These are phyloP conservation scores for Trametes maxima DNA, from an alignment of 768 basidiomycete genomes.

Conservation along the genomic window DNA sequence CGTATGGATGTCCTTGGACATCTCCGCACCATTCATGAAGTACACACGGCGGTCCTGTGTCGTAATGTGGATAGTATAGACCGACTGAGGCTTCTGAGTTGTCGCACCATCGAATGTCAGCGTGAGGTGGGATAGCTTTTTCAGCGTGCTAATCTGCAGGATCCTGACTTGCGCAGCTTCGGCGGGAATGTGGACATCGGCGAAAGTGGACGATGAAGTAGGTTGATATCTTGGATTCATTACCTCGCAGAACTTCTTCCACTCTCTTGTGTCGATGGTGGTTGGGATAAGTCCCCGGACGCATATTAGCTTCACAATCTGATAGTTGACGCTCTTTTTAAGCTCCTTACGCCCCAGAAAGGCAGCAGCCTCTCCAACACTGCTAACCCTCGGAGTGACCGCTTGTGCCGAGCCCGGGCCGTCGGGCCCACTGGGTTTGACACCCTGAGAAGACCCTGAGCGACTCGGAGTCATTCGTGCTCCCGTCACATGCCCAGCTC, in stretches of 20 bases:
- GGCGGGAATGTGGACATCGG: conserved; percentile 1
- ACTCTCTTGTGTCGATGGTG: not conserved
- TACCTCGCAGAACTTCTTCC: not conserved
- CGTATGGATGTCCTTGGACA: conserved; percentile 33
- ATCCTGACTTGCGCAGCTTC: conserved; percentile 1
- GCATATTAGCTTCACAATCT: conserved; percentile 6
- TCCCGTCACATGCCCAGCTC: too few relatives aligned
- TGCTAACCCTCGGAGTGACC: too few relatives aligned
- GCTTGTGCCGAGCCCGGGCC: too few relatives aligned
- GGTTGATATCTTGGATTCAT: conserved; percentile 3
- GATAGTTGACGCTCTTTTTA: not conserved
- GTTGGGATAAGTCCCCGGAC: not conserved
- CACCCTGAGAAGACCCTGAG: too few relatives aligned
- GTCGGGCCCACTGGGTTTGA: too few relatives aligned
- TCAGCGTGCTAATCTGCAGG: not conserved
- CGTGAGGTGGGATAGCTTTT: conserved; percentile 22
- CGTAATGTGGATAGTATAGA: conserved; percentile 38
- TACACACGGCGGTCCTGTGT: conserved; percentile 32
- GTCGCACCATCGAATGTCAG: conserved; percentile 35
- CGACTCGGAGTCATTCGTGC: too few relatives aligned
- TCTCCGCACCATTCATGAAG: conserved; percentile 28
- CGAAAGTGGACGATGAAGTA: not conserved
- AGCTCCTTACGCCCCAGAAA: not conserved
- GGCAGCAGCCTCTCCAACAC: not conserved
- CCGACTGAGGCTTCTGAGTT: conserved; percentile 29